Percentiles rank a stretch among this genome's conserved stretches.
These are phyloP conservation scores for Spiraea crenata DNA, from an alignment of 331 rosid genomes.

Conservation along the genomic window DNA sequence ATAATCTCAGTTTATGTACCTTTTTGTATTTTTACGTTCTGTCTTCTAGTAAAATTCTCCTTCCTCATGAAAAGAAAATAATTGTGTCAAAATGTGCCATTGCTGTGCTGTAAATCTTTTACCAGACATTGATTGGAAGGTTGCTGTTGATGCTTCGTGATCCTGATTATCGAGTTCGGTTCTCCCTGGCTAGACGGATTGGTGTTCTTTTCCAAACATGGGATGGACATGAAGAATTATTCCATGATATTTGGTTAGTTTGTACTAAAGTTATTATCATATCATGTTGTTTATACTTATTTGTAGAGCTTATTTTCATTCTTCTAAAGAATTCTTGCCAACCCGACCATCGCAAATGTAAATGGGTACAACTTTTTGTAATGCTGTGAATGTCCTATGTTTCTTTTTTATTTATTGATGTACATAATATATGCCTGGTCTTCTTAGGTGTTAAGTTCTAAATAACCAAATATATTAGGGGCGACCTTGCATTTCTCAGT, in stretches of 20 bases:
- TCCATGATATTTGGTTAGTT: constrained; percentile 89
- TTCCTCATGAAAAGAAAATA: no score
- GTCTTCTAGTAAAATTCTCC: no score
- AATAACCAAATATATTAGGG: not conserved
- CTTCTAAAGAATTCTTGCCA: not conserved
- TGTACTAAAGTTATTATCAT: not conserved
- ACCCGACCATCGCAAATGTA: not conserved
- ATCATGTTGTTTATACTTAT: not conserved
- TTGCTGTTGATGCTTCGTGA: constrained; percentile 72
- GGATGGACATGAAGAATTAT: constrained; percentile 92
- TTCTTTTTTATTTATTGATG: not conserved
- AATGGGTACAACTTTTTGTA: not conserved
- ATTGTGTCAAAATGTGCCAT: no score
- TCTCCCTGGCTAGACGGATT: constrained; percentile 62
- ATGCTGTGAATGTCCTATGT: not conserved
- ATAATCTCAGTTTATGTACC: constrained; percentile 10
- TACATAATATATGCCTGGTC: not conserved
- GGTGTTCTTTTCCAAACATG: constrained; percentile 90
- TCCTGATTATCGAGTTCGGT: constrained; percentile 83
- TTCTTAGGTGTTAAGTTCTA: not conserved
- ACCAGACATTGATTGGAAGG: constrained; percentile 70
- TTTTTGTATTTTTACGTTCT: no score
- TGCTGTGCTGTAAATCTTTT: constrained; percentile 21
- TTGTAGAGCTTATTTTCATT: not conserved
- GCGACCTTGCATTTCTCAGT: not conserved